Evolutionary conservation across 2,329 filamentous ascomycete species (phyloP), one percentile per base, ranked within the genome.

Genomic region (Mycosphaerella arachidis): DNA sequence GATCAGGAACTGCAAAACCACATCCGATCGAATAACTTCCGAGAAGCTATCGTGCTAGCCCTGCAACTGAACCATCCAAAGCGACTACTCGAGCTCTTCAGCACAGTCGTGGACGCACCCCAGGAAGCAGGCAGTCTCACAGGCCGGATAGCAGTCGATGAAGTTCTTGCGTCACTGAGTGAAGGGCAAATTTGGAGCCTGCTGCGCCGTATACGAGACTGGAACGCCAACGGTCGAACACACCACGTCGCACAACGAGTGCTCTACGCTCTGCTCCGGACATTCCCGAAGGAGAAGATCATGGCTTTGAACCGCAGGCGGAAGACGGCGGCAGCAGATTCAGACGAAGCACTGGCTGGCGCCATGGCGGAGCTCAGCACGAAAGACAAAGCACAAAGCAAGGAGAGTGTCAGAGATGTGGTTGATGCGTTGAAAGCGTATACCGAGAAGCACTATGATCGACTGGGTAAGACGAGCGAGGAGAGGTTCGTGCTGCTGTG

Each of bases 401-500:
- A 85, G 64, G 83, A 84, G 73, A 90, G 86, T 64, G 74, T 96
- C 69, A 90, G 89, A 72, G 92, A 96, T 69, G 86, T 99, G 3
- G 75, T 97, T 43, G 89, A 93, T 67, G 93, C 88, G n/a, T 80
- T 99, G 60, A 87, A 86, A 67, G 90, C 89, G 16, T 97, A 99
- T 73, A 96, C 92, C 0, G 92, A 97, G 75, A 84, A 92, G 65
- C 94, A 99, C 74, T 97, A 96, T 75, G 89, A 88, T 74, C 84
- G 93, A 57, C 83, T 94, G 67, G 92, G 96, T 73, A 93, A 96
- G 71, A 78, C 97, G 68, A 86, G 92, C 45, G 93, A 97, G 72
- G 94, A 97, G 79, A 96, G 92, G 72, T 97, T 92, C 76, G 77
- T 99, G 69, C 84, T 97, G 45, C 91, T 96, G 75, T 97, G 95